Evolutionary conservation across 495 filamentous ascomycete species (phyloP).

Genomic region (Chlorociboria aeruginascens): DNA sequence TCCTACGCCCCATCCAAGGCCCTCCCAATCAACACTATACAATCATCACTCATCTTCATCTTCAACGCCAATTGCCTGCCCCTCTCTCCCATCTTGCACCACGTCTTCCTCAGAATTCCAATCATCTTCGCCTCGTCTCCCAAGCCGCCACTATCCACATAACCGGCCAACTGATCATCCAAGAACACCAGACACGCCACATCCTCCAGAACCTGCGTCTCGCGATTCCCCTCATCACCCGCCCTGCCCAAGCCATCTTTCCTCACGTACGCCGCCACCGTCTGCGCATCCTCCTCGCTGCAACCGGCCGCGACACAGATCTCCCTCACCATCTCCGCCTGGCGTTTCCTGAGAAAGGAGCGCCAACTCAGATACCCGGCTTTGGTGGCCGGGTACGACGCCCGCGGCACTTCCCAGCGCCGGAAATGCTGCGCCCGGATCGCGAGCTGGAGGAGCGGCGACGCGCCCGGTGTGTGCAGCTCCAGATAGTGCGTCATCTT

Average conservation of each 20-base stretch:
- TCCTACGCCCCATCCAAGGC: slow-evolving; percentile 34
- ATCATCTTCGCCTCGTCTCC: slow-evolving; percentile 56
- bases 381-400: slow-evolving; percentile 54
- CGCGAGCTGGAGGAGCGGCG: slow-evolving; percentile 54
- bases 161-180: slow-evolving; percentile 72
- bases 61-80: slow-evolving; percentile 57
- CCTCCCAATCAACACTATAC: slow-evolving; percentile 46
- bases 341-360: slow-evolving; percentile 52
- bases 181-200: slow-evolving; percentile 78
- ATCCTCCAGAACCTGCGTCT: slow-evolving; percentile 50
- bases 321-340: slow-evolving; percentile 45
- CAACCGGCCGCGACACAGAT: slow-evolving; percentile 44
- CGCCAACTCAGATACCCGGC: slow-evolving; percentile 69
- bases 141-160: slow-evolving; percentile 46
- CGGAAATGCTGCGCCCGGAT: slow-evolving; percentile 72
- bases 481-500: slow-evolving; percentile 64
- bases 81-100: slow-evolving; percentile 63
- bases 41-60: slow-evolving; percentile 50
- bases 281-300: slow-evolving; percentile 28
- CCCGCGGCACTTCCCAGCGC: slow-evolving; percentile 69
- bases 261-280: slow-evolving; percentile 24
- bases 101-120: slow-evolving; percentile 65
- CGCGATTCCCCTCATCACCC: slow-evolving; percentile 5
- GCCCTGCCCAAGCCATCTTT: slow-evolving; percentile 33
- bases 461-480: slow-evolving; percentile 39